Conservation (phyloP, 2,329 filamentous ascomycete species). For the Thermothelomyces thermophilus region DNA sequence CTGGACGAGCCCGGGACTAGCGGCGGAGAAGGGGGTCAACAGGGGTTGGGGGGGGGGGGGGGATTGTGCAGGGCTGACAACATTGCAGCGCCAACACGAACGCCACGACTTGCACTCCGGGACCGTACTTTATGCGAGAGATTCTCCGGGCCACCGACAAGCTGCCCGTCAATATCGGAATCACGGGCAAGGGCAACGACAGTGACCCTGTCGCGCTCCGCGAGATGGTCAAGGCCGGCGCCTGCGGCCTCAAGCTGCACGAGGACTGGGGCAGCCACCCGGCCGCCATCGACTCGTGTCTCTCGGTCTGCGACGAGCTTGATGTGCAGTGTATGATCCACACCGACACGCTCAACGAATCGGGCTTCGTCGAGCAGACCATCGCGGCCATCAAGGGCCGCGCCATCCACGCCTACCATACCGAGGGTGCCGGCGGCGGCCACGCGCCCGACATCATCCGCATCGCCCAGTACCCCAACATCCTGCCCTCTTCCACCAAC, state of each 20-base stretch:
- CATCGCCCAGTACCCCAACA: constrained; percentile 82
- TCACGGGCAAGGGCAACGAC: constrained; percentile 93
- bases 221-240: constrained; percentile 77
- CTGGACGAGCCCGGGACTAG: neutral
- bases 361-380: constrained; percentile 92
- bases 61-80: too few species aligned
- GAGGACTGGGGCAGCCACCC: constrained; percentile 95
- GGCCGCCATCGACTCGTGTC: constrained; percentile 81
- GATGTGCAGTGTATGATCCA: constrained; percentile 94
- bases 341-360: constrained; percentile 93
- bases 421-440: constrained; percentile 88
- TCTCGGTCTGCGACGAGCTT: constrained; percentile 78
- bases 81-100: constrained; percentile 67
- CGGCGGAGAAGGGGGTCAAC: too few species aligned
- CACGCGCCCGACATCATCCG: constrained; percentile 95
- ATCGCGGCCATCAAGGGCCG: constrained; percentile 77
- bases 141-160: constrained; percentile 85
- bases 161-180: constrained; percentile 79
- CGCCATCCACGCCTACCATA: constrained; percentile 95
- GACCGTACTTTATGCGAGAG: constrained; percentile 71
- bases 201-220: constrained; percentile 61
- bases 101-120: constrained; percentile 89
- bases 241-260: constrained; percentile 86
- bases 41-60: too few species aligned
- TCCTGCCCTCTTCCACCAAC: constrained; percentile 86